Evolutionary conservation across 495 filamentous ascomycete genomes (phyloP).

Genomic region (Wilcoxina mikolae): DNA sequence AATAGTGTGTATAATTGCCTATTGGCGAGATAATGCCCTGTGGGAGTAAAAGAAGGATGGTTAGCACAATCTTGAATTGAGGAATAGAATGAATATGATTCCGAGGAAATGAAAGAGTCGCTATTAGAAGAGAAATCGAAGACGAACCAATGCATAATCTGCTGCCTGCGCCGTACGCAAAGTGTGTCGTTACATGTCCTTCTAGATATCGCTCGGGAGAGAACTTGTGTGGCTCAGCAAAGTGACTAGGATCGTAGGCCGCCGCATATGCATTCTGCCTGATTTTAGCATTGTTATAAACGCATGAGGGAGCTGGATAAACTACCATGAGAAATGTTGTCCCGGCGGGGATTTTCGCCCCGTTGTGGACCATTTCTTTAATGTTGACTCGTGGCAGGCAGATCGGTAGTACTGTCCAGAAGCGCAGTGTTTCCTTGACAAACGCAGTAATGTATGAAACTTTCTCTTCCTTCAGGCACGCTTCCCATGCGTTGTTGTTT

Average conservation of each 20-base stretch:
- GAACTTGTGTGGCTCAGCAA: constrained; percentile 44
- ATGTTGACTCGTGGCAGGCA: constrained; percentile 50
- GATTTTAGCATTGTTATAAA: not conserved
- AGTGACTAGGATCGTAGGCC: constrained; percentile 52
- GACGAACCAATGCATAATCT: constrained; percentile 60
- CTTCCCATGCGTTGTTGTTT: constrained; percentile 48
- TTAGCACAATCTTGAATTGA: too few species aligned
- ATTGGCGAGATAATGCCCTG: constrained; percentile 53
- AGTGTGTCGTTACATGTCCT: constrained; percentile 41
- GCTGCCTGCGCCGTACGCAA: constrained; percentile 54
- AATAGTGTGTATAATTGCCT: constrained; percentile 55
- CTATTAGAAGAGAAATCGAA: too few species aligned
- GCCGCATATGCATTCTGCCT: constrained; percentile 51
- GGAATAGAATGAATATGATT: too few species aligned
- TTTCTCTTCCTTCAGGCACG: constrained; percentile 52
- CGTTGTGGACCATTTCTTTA: constrained; percentile 48
- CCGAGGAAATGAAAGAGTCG: too few species aligned
- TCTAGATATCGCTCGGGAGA: constrained; percentile 52
- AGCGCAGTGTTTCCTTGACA: constrained; percentile 54
- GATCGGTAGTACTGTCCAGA: constrained; percentile 61
- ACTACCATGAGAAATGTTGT: constrained; percentile 53
- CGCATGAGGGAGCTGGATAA: not conserved
- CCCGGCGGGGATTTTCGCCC: constrained; percentile 45
- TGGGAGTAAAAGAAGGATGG: too few species aligned
- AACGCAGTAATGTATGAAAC: constrained; percentile 55